Evolutionary conservation across 495 filamentous ascomycete genomes (phyloP).

Genomic region (Aspergillus ellipticus): DNA sequence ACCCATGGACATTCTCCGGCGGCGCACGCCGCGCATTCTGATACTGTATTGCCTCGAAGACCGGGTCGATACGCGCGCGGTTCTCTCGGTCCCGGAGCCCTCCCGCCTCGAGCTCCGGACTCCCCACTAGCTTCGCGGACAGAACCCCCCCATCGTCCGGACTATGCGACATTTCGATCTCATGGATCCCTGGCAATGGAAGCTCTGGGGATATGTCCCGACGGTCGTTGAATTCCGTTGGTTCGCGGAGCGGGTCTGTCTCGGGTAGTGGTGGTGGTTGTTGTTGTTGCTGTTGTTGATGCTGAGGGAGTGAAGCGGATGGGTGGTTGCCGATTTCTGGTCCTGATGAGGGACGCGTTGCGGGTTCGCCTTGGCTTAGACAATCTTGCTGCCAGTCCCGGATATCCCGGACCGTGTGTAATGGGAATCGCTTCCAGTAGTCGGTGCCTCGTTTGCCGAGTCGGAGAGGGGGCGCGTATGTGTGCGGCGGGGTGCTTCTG

Average conservation of each 20-base stretch:
- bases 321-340: not conserved
- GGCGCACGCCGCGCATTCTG: not conserved
- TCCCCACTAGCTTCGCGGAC: not conserved
- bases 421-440: conserved; percentile 34
- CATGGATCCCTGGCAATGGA: not conserved
- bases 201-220: not conserved
- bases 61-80: not conserved
- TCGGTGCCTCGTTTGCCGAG: conserved; percentile 31
- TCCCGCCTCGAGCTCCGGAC: not conserved
- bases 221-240: not conserved
- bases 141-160: not conserved
- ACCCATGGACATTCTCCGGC: not conserved
- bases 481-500: not conserved
- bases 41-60: not conserved
- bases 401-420: conserved; percentile 30
- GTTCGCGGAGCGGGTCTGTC: not conserved
- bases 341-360: not conserved
- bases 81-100: too few species aligned
- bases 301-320: not conserved
- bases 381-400: conserved; percentile 37
- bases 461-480: conserved; percentile 24
- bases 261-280: not conserved
- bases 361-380: not conserved
- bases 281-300: not conserved
- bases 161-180: not conserved